Evolutionary conservation across 352 stramenopile genomes (phyloP).

Genomic region (Aphanomyces euteiches): DNA sequence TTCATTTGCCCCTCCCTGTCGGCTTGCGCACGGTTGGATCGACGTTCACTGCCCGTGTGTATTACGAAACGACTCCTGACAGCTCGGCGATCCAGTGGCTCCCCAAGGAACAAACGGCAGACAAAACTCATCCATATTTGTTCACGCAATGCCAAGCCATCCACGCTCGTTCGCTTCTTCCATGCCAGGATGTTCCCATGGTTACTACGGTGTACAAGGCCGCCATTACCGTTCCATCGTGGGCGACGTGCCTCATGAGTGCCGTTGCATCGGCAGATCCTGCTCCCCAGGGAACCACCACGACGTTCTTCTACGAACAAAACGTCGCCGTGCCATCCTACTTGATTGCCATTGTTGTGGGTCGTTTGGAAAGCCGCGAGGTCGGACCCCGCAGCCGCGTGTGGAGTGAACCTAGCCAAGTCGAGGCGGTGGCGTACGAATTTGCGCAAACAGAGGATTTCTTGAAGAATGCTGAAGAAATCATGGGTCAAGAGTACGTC

Average conservation of each 20-base stretch:
- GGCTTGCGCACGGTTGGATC: constrained; percentile 60
- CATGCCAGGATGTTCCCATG: constrained; percentile 90
- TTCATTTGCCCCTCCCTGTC: constrained; percentile 60
- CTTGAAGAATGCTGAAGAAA: constrained; percentile 58
- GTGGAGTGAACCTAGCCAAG: constrained; percentile 79
- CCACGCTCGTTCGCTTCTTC: constrained; percentile 80
- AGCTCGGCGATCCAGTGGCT: constrained; percentile 80
- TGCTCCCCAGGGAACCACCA: constrained; percentile 28
- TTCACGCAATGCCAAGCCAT: constrained; percentile 86
- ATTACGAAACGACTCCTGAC: constrained; percentile 60
- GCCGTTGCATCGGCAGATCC: constrained; percentile 43
- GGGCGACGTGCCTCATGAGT: constrained; percentile 88
- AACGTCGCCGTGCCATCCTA: constrained; percentile 82
- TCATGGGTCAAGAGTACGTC: constrained; percentile 72
- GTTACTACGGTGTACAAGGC: constrained; percentile 96
- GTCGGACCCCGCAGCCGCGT: constrained; percentile 69
- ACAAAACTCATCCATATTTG: constrained; percentile 69
- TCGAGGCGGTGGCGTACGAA: constrained; percentile 65
- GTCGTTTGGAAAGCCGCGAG: constrained; percentile 60
- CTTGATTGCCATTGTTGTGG: constrained; percentile 77
- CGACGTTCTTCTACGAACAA: constrained; percentile 70
- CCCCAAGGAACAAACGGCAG: constrained; percentile 75
- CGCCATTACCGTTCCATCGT: constrained; percentile 85
- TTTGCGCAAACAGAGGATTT: constrained; percentile 77
- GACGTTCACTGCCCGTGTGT: constrained; percentile 60